Conservation (phyloP, 371 early-diverging fungal genomes). For the Mucor ambiguus region DNA sequence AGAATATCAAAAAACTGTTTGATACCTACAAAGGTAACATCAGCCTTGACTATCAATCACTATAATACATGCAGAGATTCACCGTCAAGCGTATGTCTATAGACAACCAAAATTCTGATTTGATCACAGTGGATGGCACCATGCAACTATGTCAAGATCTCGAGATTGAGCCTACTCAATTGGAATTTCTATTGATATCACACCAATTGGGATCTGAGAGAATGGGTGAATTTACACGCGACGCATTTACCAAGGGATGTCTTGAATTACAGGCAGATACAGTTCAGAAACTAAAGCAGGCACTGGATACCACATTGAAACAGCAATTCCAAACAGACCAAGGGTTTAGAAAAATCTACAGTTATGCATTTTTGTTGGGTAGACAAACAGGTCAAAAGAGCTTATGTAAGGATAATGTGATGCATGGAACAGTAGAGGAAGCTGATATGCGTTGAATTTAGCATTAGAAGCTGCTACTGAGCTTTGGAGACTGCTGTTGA, state of each 20-base stretch:
- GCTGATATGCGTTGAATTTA: conserved; percentile 20
- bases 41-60: neutral
- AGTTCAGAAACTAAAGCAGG: conserved; percentile 63
- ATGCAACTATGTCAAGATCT: conserved; percentile 71
- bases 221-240: conserved; percentile 78
- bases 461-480: conserved; percentile 78
- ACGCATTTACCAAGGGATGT: conserved; percentile 72
- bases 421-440: neutral
- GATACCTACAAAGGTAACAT: conserved; percentile 68
- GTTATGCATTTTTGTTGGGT: conserved; percentile 77
- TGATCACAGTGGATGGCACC: conserved; percentile 78
- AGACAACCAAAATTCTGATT: conserved; percentile 68
- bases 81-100: neutral
- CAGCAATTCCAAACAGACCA: conserved; percentile 51
- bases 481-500: conserved; percentile 74
- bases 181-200: conserved; percentile 75
- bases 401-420: conserved; percentile 51
- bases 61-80: neutral
- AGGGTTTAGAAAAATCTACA: conserved; percentile 75
- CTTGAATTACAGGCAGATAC: conserved; percentile 65
- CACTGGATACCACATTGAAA: conserved; percentile 51
- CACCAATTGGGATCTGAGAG: conserved; percentile 69
- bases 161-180: conserved; percentile 77
- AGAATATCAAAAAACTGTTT: conserved; percentile 56
- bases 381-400: conserved; percentile 74